Evolutionary conservation across 2,329 filamentous ascomycete genomes (phyloP), one percentile per base, ranked within the genome.

Genomic region (Fusarium ramigenum): DNA sequence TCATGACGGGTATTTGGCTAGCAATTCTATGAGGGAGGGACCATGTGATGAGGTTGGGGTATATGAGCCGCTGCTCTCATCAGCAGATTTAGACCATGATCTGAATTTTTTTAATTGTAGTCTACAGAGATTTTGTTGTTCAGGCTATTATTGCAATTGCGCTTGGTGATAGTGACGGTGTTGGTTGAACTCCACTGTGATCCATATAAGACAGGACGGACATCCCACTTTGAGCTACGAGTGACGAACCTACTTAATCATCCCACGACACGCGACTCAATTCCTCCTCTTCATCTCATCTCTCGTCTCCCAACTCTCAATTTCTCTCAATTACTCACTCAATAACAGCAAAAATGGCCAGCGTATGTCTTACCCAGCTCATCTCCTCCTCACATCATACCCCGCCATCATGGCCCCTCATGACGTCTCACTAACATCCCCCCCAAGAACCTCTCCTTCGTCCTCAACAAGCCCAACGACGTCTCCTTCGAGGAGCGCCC

Each of bases 401-500:
- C 73, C 70, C 70, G 49, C 59, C 53, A 69, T 63, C 57, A 62
- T 72, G 69, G 44, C 66, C 66, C 67, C 68, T 70, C 68, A 70
- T 73, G 70, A 63, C 62, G 70, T 71, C 58, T 44, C 37, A 53
- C 69, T 68, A 44, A 72, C 46, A 28, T 2, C 18, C 5, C 11
- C 34, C 30, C 37, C 19, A 76, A 94, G 93, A 96, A 96, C 83
- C 90, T 92, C 75, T 96, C 93, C 60, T 96, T 96, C 84, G 86
- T 97, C 81, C 93, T 97, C 78, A 90, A 95, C 83, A 92, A 93
- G 77, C 87, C 91, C 69, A 87, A 90, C 81, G 88, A 92, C 77
- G 92, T 97, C 77, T 85, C 86, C 72, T 97, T 91, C 84, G 91
- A 92, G 83, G 91, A 96, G 80, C 90, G 92, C 12, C 93, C 93